Percentiles rank a stretch among this genome's conserved stretches.
Conservation (phyloP, 75 land plant genomes). For the Picea glauca region DNA sequence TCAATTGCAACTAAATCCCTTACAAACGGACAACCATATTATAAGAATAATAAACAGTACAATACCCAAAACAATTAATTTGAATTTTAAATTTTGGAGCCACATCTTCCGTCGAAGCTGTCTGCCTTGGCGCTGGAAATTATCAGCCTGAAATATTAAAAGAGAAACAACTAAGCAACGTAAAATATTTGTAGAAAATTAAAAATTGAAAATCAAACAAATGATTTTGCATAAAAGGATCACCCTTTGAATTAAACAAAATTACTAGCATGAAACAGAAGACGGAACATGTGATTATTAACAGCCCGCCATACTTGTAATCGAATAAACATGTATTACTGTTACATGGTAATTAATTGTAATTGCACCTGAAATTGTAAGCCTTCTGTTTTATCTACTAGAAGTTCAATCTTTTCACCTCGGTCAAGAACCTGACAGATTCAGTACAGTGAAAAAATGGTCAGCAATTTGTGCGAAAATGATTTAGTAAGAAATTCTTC, state of each 20-base stretch:
- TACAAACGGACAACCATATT: slow-evolving; percentile 68
- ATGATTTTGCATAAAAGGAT: background rate
- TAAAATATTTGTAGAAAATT: background rate
- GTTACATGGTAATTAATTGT: background rate
- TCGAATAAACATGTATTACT: background rate
- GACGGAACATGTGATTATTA: background rate
- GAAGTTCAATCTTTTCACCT: slow-evolving; percentile 75
- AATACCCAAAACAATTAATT: slow-evolving; percentile 66
- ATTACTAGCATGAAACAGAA: background rate
- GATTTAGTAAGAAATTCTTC: background rate
- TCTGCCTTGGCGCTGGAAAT: slow-evolving; percentile 95
- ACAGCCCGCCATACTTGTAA: background rate
- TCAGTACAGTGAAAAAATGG: background rate
- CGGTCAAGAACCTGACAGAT: slow-evolving; percentile 67
- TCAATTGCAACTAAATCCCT: slow-evolving; percentile 57
- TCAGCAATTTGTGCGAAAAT: background rate
- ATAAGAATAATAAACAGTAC: slow-evolving; percentile 54
- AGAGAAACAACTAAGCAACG: background rate
- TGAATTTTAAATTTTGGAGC: slow-evolving; percentile 81
- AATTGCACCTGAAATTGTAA: slow-evolving; percentile 72
- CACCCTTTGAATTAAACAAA: background rate
- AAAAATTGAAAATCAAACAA: slow-evolving; percentile 6
- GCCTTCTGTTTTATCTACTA: slow-evolving; percentile 80
- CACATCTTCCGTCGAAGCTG: slow-evolving; percentile 95
- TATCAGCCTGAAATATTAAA: slow-evolving; percentile 68